Evolutionary conservation across 257 asterid species (phyloP).

Genomic region (Solanum medicagineum): DNA sequence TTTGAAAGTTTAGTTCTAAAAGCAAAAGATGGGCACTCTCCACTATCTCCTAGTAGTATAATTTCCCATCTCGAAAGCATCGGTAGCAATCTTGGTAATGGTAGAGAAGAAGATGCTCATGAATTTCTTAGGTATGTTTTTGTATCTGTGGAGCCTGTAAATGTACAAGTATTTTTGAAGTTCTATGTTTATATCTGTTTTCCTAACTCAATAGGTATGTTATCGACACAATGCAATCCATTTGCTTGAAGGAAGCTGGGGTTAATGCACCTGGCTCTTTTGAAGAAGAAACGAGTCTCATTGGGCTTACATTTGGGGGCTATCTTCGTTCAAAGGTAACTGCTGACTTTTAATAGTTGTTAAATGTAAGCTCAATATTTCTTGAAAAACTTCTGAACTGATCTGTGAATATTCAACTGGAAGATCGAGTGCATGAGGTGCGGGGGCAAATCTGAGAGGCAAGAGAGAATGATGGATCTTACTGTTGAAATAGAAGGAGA

Average conservation of each 20-base stretch:
- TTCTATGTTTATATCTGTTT: background rate
- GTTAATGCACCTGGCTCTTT: slow-evolving; percentile 26
- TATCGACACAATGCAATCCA: slow-evolving; percentile 65
- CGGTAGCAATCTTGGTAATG: slow-evolving; percentile 60
- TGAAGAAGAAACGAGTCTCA: slow-evolving; percentile 56
- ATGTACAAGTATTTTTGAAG: background rate
- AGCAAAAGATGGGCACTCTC: slow-evolving; percentile 42
- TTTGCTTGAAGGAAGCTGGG: slow-evolving; percentile 52
- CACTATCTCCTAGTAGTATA: slow-evolving; percentile 48
- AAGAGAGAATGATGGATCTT: slow-evolving; percentile 84
- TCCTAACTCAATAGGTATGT: slow-evolving; percentile 31
- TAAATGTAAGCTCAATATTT: background rate
- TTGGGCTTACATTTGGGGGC: slow-evolving; percentile 87
- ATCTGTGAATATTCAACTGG: background rate
- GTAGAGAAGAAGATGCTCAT: slow-evolving; percentile 88
- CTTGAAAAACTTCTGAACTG: background rate
- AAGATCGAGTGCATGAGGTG: slow-evolving; percentile 85
- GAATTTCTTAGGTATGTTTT: slow-evolving; percentile 67
- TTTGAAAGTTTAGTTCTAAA: slow-evolving; percentile 43
- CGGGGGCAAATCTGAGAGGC: slow-evolving; percentile 50
- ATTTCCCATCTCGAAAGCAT: slow-evolving; percentile 44
- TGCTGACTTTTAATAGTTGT: background rate
- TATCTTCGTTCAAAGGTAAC: slow-evolving; percentile 74
- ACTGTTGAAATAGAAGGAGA: slow-evolving; percentile 83
- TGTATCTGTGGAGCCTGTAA: background rate